phyloP scores from a whole-genome alignment of 108 stramenopile genomes.

The Nannochloropsis gaditana region DNA sequence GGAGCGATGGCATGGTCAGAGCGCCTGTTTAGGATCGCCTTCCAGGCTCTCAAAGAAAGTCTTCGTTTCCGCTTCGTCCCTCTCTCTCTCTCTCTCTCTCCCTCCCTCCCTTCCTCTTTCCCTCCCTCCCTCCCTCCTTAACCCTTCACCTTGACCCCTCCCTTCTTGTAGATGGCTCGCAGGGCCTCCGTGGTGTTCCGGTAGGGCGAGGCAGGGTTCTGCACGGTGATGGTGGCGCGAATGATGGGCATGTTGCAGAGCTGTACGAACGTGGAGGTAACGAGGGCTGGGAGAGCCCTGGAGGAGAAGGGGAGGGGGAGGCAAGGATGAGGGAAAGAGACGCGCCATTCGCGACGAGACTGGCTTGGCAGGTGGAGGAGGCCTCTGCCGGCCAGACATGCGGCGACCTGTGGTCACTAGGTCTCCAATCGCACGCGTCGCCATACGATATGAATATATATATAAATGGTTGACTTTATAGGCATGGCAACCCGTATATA shows the following conservation, averaged over 20 bases:
- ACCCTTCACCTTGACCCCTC: conserved; percentile 28
- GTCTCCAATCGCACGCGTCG: too few relatives aligned
- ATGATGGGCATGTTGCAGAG: conserved; percentile 89
- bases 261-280: conserved; percentile 69
- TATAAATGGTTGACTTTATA: too few relatives aligned
- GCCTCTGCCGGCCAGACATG: not conserved
- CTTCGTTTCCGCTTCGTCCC: not conserved
- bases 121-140: conserved; percentile 31
- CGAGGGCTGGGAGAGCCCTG: conserved; percentile 71
- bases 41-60: not conserved
- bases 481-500: not conserved
- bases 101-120: conserved; percentile 56
- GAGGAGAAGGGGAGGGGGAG: not conserved
- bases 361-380: not conserved
- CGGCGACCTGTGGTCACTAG: not conserved
- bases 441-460: too few relatives aligned
- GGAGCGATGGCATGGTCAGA: not conserved
- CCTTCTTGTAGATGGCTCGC: conserved; percentile 57
- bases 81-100: not conserved
- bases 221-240: conserved; percentile 76
- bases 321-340: not conserved
- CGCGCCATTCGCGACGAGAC: too few relatives aligned
- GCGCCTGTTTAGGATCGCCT: not conserved
- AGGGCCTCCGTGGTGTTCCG: conserved; percentile 60
- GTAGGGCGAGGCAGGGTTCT: conserved; percentile 61